Evolutionary conservation across 805 yeast genomes (phyloP).

Genomic region (Schizosaccharomyces lindneri): DNA sequence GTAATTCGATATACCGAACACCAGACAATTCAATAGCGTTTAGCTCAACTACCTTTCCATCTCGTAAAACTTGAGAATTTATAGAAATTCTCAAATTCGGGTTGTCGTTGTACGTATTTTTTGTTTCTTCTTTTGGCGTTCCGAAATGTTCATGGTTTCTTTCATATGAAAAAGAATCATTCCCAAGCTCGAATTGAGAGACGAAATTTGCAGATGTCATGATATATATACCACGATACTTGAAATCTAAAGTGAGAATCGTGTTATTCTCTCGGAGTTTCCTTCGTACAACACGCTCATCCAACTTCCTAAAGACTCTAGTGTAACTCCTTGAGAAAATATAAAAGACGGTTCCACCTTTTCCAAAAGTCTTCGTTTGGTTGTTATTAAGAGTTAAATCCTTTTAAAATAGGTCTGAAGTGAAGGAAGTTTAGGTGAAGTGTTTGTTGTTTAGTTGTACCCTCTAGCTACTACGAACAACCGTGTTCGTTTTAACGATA

Average conservation of each 20-base stretch:
- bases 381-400: no score
- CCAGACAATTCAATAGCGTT: slow-evolving; percentile 31
- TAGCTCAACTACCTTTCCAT: not conserved
- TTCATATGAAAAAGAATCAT: not conserved
- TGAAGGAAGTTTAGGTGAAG: no score
- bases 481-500: not conserved
- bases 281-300: no score
- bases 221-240: not conserved
- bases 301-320: no score
- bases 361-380: no score
- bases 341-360: no score
- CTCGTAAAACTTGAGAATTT: not conserved
- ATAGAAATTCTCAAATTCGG: not conserved
- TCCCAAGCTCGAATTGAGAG: not conserved
- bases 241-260: not conserved
- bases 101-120: not conserved
- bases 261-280: not conserved
- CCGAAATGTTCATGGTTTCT: not conserved
- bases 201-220: not conserved
- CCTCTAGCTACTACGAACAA: not conserved
- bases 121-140: not conserved
- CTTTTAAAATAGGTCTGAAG: no score
- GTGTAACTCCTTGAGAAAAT: no score
- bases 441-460: not conserved
- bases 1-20: slow-evolving; percentile 35